Percentiles rank a stretch among this genome's conserved stretches.
phyloP scores from a whole-genome alignment of 768 basidiomycete species.

The Lactifluus hygrophoroides region DNA sequence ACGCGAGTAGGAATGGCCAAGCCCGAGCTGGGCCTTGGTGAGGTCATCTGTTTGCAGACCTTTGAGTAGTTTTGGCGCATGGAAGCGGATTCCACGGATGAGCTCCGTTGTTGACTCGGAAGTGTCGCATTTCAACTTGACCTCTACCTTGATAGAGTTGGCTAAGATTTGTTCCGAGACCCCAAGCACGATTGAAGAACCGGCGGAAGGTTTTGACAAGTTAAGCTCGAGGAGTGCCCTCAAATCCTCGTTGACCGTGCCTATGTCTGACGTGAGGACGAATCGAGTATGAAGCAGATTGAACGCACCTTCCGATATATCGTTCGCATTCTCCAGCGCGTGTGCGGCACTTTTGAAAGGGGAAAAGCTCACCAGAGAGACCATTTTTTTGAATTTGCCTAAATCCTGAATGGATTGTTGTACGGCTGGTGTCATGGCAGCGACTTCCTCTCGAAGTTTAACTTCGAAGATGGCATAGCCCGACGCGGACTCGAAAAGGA shows the following conservation, averaged over 20 bases:
- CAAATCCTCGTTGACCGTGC: conserved; percentile 78
- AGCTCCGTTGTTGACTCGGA: conserved; percentile 77
- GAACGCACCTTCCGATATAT: conserved; percentile 83
- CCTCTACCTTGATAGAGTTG: conserved; percentile 63
- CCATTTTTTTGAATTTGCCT: conserved; percentile 87
- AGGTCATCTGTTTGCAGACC: conserved; percentile 86
- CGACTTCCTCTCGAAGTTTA: conserved; percentile 82
- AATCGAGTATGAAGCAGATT: not conserved
- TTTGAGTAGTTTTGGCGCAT: conserved; percentile 83
- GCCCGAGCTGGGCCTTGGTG: conserved; percentile 87
- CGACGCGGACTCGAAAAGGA: conserved; percentile 88
- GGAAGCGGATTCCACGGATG: conserved; percentile 86
- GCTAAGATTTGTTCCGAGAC: conserved; percentile 73
- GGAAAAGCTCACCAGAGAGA: conserved; percentile 79
- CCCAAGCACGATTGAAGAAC: conserved; percentile 60
- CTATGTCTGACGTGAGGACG: conserved; percentile 33
- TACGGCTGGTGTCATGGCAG: conserved; percentile 62
- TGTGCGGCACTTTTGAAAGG: conserved; percentile 92
- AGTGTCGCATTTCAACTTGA: conserved; percentile 69
- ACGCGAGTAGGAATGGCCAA: conserved; percentile 96
- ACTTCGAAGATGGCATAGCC: conserved; percentile 92
- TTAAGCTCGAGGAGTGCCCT: conserved; percentile 81
- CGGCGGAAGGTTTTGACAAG: conserved; percentile 68
- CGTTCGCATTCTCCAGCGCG: conserved; percentile 92
- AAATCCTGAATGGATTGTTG: conserved; percentile 85